Evolutionary conservation across 2,329 filamentous ascomycete genomes (phyloP), one percentile per base, ranked within the genome.

Genomic region (Apiospora marii): DNA sequence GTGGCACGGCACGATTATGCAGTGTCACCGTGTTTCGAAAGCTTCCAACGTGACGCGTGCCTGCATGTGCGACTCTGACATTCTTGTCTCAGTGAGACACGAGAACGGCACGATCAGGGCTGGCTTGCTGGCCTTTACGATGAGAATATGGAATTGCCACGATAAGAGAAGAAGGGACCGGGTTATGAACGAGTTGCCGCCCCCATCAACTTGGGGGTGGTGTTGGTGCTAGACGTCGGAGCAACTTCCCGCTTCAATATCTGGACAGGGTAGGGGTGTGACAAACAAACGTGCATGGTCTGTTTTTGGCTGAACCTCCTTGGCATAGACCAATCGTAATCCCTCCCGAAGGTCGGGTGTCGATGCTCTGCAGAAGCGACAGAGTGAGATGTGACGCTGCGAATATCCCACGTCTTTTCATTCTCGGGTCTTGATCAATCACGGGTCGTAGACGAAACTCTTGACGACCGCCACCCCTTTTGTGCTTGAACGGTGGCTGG

Each of bases 1-100:
- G n/a, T n/a, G 34, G 34, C 10, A 41, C 34, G 8, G 34, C 58
- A 51, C 49, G 22, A 51, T 12, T 34, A 37, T 64, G 58, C 58
- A 6, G 58, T 64, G 34, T 12, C 19, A 41, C 58, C 30, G 34
- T 64, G 19, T 64, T 61, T 64, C 58, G 58, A 64, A 41, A 41
- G 58, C 34, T 64, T 41, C 22, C 58, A 64, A 64, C 58, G 34
- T 41, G 58, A n/a, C 58, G 58, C 58, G 58, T 64, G 58, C 58
- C 58, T 64, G 58, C 58, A 64, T 64, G 58, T 64, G 53, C 53
- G 58, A 64, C 58, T 64, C 58, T 64, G 58, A 41, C 58, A 24
- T 41, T 41, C 58, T 64, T 41, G 58, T 64, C 34, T 64, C 22
- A 10, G 58, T 41, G 34, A 41, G 58, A 64, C 53, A 61, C 58